Evolutionary conservation across 192 early-diverging fungal genomes (phyloP).

Genomic region (Linnemannia exigua): DNA sequence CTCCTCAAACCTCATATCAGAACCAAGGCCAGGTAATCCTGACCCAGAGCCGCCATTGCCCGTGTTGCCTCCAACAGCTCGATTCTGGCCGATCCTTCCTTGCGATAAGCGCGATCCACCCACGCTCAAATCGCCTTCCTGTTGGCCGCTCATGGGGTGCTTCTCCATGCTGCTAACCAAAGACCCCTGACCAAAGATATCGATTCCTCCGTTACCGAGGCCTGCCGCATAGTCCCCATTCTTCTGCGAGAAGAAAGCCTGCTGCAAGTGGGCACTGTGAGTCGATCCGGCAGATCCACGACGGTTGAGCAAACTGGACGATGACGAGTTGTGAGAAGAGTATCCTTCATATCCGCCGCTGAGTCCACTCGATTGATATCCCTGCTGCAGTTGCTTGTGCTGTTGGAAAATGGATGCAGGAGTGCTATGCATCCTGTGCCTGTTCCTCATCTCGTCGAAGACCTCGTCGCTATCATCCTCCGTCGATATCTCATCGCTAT

Average conservation of each 20-base stretch:
- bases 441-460: constrained; percentile 54
- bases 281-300: constrained; percentile 45
- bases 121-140: constrained; percentile 20
- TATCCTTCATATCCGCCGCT: constrained; percentile 35
- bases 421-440: constrained; percentile 33
- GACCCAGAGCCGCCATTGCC: constrained; percentile 1
- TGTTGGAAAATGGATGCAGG: constrained; percentile 17
- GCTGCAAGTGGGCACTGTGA: constrained; percentile 28
- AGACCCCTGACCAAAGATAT: constrained; percentile 25
- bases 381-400: constrained; percentile 20
- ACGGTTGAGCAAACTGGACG: constrained; percentile 35
- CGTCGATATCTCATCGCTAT: constrained; percentile 50
- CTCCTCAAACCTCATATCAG: constrained; percentile 35
- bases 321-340: constrained; percentile 35
- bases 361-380: constrained; percentile 3
- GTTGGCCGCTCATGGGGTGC: constrained; percentile 6
- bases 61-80: neutral
- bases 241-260: constrained; percentile 27
- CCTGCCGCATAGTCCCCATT: constrained; percentile 7
- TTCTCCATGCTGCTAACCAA: constrained; percentile 30
- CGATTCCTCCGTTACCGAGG: constrained; percentile 9
- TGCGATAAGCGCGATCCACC: constrained; percentile 19
- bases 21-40: constrained; percentile 5
- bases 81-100: constrained; percentile 16
- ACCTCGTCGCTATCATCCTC: constrained; percentile 56